Percentiles rank a stretch among this genome's conserved stretches.
Evolutionary conservation across 768 basidiomycete species (phyloP).

Genomic region (Lentinula aciculospora): DNA sequence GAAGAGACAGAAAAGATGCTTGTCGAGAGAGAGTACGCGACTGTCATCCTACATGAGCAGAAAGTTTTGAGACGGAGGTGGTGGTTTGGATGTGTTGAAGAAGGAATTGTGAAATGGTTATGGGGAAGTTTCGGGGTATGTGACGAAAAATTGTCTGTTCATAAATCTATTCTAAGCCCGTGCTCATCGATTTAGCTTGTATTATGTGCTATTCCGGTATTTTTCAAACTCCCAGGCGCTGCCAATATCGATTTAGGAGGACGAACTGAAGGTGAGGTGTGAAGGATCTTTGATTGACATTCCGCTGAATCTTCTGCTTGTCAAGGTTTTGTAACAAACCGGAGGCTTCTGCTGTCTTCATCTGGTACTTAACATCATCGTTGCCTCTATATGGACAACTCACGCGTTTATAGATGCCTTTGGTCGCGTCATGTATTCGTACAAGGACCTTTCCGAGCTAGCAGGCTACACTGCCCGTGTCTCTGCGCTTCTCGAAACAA

Average conservation of each 20-base stretch:
- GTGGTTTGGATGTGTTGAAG: constrained; percentile 90
- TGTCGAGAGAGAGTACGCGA: constrained; percentile 84
- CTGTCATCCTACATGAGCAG: constrained; percentile 81
- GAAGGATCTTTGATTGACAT: not conserved
- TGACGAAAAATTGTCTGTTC: constrained; percentile 11
- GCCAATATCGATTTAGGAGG: constrained; percentile 67
- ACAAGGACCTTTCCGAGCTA: constrained; percentile 93
- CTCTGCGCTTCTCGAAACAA: constrained; percentile 81
- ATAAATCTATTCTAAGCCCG: constrained; percentile 11
- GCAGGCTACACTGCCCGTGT: constrained; percentile 95
- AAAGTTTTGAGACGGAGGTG: constrained; percentile 73
- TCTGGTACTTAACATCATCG: constrained; percentile 42
- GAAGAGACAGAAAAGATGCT: constrained; percentile 88
- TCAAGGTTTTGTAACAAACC: constrained; percentile 93
- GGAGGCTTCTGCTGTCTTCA: constrained; percentile 81
- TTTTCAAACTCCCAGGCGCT: constrained; percentile 78
- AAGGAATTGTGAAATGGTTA: constrained; percentile 93
- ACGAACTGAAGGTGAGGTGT: constrained; percentile 87
- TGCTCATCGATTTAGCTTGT: constrained; percentile 45
- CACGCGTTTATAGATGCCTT: constrained; percentile 62
- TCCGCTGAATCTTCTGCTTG: not conserved
- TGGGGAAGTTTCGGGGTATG: constrained; percentile 93
- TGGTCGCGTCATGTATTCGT: constrained; percentile 94
- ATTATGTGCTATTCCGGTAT: constrained; percentile 91
- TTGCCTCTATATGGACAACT: constrained; percentile 2